Conservation (phyloP, 345 rosid species). For the Psidium friedrichsthalianum region DNA sequence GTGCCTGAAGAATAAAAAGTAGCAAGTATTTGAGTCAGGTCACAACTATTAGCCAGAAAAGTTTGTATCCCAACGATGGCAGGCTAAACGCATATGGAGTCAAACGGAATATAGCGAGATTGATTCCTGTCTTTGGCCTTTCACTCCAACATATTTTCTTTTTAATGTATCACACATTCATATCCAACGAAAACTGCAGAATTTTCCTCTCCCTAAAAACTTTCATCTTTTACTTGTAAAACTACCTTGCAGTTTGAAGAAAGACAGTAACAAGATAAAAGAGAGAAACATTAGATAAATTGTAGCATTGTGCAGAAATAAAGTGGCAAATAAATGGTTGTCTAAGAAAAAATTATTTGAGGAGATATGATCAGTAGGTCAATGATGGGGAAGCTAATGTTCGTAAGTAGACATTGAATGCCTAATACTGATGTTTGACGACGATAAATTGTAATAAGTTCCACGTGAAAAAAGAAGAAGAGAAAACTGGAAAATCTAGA, state of each 20-base stretch:
- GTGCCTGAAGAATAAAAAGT: constrained; percentile 25
- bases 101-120: background rate
- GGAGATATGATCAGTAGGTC: background rate
- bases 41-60: background rate
- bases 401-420: background rate
- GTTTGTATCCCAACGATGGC: background rate
- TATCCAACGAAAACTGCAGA: background rate
- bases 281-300: background rate
- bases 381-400: background rate
- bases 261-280: background rate
- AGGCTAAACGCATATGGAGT: background rate
- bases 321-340: background rate
- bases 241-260: background rate
- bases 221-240: background rate
- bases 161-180: background rate
- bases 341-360: background rate
- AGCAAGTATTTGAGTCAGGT: background rate
- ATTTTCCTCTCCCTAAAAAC: background rate
- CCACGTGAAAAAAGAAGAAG: background rate
- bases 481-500: background rate
- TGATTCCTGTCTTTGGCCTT: background rate
- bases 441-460: background rate
- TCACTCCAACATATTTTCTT: background rate
- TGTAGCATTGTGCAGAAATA: background rate
- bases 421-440: background rate